phyloP scores from a whole-genome alignment of 768 basidiomycete species.

The Guyanaporus albipodus region DNA sequence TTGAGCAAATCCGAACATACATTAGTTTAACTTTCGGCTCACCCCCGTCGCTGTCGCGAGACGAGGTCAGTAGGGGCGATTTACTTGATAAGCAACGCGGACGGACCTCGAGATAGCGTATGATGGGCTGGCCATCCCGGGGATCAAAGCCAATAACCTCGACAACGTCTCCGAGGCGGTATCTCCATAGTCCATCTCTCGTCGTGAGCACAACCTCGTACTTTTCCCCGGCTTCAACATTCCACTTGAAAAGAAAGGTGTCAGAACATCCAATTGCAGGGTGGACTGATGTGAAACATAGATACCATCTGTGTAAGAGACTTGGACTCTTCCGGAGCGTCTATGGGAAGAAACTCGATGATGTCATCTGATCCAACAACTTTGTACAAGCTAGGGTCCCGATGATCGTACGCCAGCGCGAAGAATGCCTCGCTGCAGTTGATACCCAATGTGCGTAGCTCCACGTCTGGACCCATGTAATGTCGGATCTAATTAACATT shows the following conservation, averaged over 20 bases:
- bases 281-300: neutral
- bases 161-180: conserved; percentile 20
- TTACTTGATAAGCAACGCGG: neutral
- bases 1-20: neutral
- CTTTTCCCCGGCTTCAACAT: conserved; percentile 12
- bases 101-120: conserved; percentile 24
- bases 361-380: conserved; percentile 24
- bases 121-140: conserved; percentile 17
- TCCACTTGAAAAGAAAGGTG: conserved; percentile 15
- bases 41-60: conserved; percentile 18
- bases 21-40: neutral
- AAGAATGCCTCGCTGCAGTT: conserved; percentile 23
- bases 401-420: conserved; percentile 20
- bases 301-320: conserved; percentile 17
- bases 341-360: conserved; percentile 17
- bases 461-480: conserved; percentile 19
- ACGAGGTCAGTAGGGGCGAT: neutral
- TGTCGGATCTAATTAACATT: conserved; percentile 9
- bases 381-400: conserved; percentile 22
- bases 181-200: conserved; percentile 25
- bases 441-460: conserved; percentile 19
- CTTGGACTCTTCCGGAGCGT: conserved; percentile 21
- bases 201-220: conserved; percentile 24
- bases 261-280: neutral
- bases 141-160: conserved; percentile 22